Evolutionary conservation across 2,329 filamentous ascomycete species (phyloP), one percentile per base, ranked within the genome.

Genomic region (Arthrinium puccinioides): DNA sequence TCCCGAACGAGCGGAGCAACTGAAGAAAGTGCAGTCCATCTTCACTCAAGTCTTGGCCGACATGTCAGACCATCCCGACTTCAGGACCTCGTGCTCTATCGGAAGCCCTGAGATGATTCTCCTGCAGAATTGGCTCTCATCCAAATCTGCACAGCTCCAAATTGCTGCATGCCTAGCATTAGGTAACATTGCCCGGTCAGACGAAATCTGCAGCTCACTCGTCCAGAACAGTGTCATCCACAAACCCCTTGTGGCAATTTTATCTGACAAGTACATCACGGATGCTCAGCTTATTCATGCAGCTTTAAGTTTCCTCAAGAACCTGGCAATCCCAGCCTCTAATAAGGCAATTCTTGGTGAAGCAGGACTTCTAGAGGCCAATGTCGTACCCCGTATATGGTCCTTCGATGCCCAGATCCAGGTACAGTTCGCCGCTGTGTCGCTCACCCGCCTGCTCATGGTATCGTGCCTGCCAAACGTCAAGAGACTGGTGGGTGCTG

Each of bases 151-250:
- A 0, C 59, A 63, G 31, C 63, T 81, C 3, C 72, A 72, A 51
- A 64, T 72, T 3, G 73, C 74, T 5, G 76, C 74, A 2, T 82
- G 76, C 44, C 66, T 82, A 4, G 67, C 72, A 13, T 61, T 82
- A 3, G 78, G 78, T 24, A 82, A 82, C 49, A 56, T 82, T 25
- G 71, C 73, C 6, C 72, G 78, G 26, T 76, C 70, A 2, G 77
- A 82, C 46, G 65, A 64, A 28, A 56, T 66, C 3, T 76, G 73
- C 40, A 56, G 58, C 9, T 56, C 66, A 24, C 67, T 82, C 24
- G 69, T 81, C 2, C 52, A 64, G 15, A 40, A 61, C 2, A 62
- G 62, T 4, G 63, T 67, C 39, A 49, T 64, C 7, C 64, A 70
- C 45, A 47, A 51, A 8, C 64, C 69, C 0, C 59, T 82, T 3